A percentile compares a stretch with the other conserved stretches of the same genome.
phyloP scores from a whole-genome alignment of 257 asterid genomes.

The Nicotiana attenuata region DNA sequence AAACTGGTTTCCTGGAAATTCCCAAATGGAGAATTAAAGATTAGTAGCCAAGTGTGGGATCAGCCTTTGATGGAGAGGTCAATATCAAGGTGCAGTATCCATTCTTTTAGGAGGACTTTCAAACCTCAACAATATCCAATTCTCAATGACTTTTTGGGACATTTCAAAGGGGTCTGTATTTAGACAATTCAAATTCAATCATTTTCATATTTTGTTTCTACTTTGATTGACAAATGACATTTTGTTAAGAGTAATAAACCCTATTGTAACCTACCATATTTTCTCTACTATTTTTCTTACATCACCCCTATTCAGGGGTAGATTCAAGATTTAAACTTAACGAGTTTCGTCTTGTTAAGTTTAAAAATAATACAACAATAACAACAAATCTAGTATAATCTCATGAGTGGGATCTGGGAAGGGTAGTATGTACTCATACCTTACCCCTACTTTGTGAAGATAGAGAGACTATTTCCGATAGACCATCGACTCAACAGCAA shows the following conservation, averaged over 20 bases:
- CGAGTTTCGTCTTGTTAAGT: too few relatives aligned
- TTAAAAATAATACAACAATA: too few relatives aligned
- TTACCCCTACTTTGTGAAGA: too few relatives aligned
- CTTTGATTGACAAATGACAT: neutral
- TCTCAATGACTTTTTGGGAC: slow-evolving; percentile 16
- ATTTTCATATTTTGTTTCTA: slow-evolving; percentile 1
- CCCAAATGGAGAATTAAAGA: neutral
- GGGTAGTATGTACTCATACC: too few relatives aligned
- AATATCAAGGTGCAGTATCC: slow-evolving; percentile 18
- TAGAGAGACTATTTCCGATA: too few relatives aligned
- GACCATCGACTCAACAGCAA: too few relatives aligned
- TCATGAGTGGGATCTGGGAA: too few relatives aligned
- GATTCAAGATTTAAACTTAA: neutral
- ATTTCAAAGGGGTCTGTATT: slow-evolving; percentile 36
- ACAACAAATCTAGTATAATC: too few relatives aligned
- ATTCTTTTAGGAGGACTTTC: slow-evolving; percentile 22
- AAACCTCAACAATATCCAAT: slow-evolving; percentile 10
- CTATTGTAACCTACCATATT: neutral
- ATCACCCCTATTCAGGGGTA: too few relatives aligned
- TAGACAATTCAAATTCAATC: slow-evolving; percentile 25
- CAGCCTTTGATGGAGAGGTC: slow-evolving; percentile 18
- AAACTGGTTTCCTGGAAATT: slow-evolving; percentile 26
- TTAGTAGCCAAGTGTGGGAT: slow-evolving; percentile 9
- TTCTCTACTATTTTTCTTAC: neutral
- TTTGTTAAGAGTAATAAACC: neutral